Base-by-base conservation (phyloP, 495 filamentous ascomycete genomes). In the Thozetella sp. region DNA sequence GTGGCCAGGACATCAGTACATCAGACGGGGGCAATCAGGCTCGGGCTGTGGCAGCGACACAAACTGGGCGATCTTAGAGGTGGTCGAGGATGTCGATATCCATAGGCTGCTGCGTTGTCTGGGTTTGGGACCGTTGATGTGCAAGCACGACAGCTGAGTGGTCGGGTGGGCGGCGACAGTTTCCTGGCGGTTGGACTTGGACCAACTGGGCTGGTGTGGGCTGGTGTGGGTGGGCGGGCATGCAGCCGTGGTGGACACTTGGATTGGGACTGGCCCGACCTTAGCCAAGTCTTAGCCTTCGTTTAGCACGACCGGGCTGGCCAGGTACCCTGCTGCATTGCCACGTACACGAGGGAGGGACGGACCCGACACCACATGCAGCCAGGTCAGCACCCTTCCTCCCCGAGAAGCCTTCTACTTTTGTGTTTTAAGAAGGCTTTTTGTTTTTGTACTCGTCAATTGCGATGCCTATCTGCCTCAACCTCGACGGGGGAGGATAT, bases 61-160 rank as follows among this genome's bases (percentile, higher is more conserved):
- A 53, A 60, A 65, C 59, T 59, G 64, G 63, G 58, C 61, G 57
- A 56, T 57, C 60, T 63, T 57, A 61, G 63, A 61, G 59, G 43
- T 19, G 43, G 43, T 20, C 43, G 10, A 48, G n/a, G n/a, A 48
- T 13, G 43, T 48, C 43, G 43, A 20, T 20, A 68, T 63, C 65
- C 65, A 71, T 70, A 68, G 51, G 54, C 57, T 54, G 58, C 53
- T 51, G 53, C 58, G 58, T 51, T 63, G 67, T 72, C 64, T 57
- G 69, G 69, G 72, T 64, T 66, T 62, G 58, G 60, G 52, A 57
- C 57, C 60, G 63, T 67, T 68, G 72, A 72, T 71, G 72, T 67
- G 72, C 68, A 71, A 68, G 70, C 71, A 66, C 52, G 67, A 61
- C 50, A 60, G 59, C 58, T 65, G 58, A 71, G 69, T 74, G 70